Conservation (phyloP, 805 yeast genomes). For the Lipomyces mesembrius region DNA sequence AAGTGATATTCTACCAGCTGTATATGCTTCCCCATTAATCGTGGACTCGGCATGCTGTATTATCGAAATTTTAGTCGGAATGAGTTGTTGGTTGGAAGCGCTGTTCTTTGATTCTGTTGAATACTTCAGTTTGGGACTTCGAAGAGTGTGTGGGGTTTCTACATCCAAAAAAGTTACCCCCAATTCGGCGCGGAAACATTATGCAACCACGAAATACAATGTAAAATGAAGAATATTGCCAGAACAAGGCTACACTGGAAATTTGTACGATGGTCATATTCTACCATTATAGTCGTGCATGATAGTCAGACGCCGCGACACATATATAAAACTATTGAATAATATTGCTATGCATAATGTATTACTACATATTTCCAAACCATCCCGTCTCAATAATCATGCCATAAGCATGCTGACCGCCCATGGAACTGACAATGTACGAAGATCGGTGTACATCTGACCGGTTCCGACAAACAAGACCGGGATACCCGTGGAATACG, state of each 20-base stretch:
- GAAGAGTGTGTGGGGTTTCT: too few relatives aligned
- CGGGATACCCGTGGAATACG: constrained; percentile 93
- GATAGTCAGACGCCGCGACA: too few relatives aligned
- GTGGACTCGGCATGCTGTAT: background rate
- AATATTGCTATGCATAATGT: background rate
- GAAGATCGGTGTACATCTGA: constrained; percentile 91
- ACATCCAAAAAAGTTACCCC: too few relatives aligned
- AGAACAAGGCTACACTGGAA: too few relatives aligned
- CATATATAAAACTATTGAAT: too few relatives aligned
- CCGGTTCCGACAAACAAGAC: constrained; percentile 96
- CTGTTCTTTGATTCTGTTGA: too few relatives aligned
- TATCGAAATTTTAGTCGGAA: background rate
- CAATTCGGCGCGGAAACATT: too few relatives aligned
- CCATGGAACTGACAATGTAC: constrained; percentile 88
- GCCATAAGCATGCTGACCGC: constrained; percentile 82
- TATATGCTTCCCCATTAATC: background rate
- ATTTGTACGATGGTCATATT: too few relatives aligned
- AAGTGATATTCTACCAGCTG: background rate
- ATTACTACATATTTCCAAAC: constrained; percentile 2
- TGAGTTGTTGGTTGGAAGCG: background rate
- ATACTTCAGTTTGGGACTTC: too few relatives aligned
- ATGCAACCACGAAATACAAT: too few relatives aligned
- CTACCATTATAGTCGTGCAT: too few relatives aligned
- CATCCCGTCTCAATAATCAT: background rate
- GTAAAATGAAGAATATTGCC: too few relatives aligned